A percentile compares a stretch with the other conserved stretches of the same genome.
These are phyloP conservation scores for Paramecium caudatum DNA, from an alignment of 73 alveolate genomes.

Conservation along the genomic window DNA sequence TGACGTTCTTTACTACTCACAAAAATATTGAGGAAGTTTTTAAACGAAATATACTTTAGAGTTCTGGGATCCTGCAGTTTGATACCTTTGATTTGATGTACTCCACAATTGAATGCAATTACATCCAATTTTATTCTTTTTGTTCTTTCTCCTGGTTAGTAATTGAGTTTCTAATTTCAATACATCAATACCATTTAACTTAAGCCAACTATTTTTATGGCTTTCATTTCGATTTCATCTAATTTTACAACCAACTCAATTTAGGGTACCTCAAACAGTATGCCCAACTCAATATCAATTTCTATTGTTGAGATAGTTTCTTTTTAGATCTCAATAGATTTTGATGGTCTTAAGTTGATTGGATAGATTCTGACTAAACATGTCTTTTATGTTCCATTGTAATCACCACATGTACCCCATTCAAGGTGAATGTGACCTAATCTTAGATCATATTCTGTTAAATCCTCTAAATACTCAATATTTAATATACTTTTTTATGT, in stretches of 20 bases:
- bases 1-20: not conserved
- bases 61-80: slow-evolving; percentile 44
- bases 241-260: slow-evolving; percentile 49
- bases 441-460: slow-evolving; percentile 42
- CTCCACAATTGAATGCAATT: slow-evolving; percentile 3
- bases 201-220: slow-evolving; percentile 50
- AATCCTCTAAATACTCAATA: slow-evolving; percentile 10
- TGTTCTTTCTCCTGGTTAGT: not conserved
- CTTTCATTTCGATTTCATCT: slow-evolving; percentile 65
- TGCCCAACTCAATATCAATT: slow-evolving; percentile 38
- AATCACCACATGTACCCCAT: slow-evolving; percentile 61
- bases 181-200: slow-evolving; percentile 18
- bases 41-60: not conserved
- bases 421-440: slow-evolving; percentile 51
- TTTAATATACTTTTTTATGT: slow-evolving; percentile 14
- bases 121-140: slow-evolving; percentile 30
- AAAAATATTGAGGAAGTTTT: not conserved
- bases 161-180: slow-evolving; percentile 29
- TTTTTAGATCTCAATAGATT: not conserved
- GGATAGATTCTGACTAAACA: slow-evolving; percentile 54
- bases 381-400: slow-evolving; percentile 42
- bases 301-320: slow-evolving; percentile 25
- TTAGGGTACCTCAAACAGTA: not conserved
- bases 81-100: slow-evolving; percentile 46
- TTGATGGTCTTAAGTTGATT: not conserved